These are phyloP conservation scores for Nyssa sinensis DNA, from an alignment of 148 eudicot genomes.

Conservation along the genomic window DNA sequence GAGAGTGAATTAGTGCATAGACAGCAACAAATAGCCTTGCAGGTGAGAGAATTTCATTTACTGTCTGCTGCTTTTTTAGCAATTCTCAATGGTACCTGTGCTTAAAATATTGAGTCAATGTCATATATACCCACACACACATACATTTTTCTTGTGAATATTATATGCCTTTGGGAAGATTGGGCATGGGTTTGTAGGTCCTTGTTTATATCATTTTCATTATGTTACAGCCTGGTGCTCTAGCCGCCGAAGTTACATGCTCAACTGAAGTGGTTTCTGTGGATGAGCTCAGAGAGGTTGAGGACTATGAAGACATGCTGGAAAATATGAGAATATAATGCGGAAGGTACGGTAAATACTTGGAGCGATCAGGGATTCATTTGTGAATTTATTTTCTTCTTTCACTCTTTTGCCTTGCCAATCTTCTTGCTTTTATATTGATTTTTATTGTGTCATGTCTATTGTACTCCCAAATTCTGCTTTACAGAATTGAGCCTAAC, in stretches of 20 bases:
- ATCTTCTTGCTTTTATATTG: conserved; percentile 45
- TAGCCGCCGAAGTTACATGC: conserved; percentile 58
- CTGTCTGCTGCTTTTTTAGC: too few species aligned
- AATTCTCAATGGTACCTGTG: too few species aligned
- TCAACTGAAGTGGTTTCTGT: conserved; percentile 58
- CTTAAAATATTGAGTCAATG: too few species aligned
- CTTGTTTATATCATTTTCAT: not conserved
- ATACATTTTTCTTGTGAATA: too few species aligned
- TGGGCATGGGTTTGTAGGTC: too few species aligned
- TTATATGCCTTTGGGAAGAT: too few species aligned
- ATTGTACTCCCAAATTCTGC: conserved; percentile 2
- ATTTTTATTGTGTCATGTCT: conserved; percentile 63
- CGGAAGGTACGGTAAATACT: conserved; percentile 50
- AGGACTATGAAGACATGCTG: conserved; percentile 68
- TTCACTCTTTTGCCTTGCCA: too few species aligned
- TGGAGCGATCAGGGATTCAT: too few species aligned
- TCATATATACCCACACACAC: too few species aligned
- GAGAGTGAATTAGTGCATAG: conserved; percentile 68
- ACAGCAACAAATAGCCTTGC: conserved; percentile 70
- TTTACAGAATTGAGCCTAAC: conserved; percentile 7
- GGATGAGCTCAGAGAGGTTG: conserved; percentile 69
- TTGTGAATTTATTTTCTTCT: too few species aligned
- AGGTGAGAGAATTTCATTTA: conserved; percentile 35
- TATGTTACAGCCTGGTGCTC: conserved; percentile 53
- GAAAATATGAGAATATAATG: conserved; percentile 68